Conservation (phyloP, 768 basidiomycete species). For the Pleurotus platypus region DNA sequence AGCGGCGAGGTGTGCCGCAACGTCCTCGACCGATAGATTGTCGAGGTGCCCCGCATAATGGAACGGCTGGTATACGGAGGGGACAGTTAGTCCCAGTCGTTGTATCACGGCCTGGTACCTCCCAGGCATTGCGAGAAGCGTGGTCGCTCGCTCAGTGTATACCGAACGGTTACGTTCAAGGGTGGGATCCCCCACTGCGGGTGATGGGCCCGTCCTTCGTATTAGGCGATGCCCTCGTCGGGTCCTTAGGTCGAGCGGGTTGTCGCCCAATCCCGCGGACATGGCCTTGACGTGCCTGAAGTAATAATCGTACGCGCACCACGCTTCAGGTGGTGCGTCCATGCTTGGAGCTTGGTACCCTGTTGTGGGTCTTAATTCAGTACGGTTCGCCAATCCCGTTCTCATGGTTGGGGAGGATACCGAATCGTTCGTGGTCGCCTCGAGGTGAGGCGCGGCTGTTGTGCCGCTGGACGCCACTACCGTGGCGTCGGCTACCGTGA, state of each 20-base stretch:
- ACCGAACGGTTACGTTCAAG: not conserved
- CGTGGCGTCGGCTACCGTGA: too few relatives aligned
- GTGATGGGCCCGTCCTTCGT: not conserved
- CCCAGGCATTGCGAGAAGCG: not conserved
- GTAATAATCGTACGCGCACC: not conserved
- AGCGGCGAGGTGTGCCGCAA: not conserved
- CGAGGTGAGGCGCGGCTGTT: too few relatives aligned
- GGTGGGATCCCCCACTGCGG: not conserved
- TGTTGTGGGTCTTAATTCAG: too few relatives aligned
- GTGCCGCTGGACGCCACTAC: too few relatives aligned
- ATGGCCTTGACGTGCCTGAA: not conserved
- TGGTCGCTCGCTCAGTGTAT: not conserved
- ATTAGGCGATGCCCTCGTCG: not conserved
- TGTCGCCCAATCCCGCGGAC: not conserved
- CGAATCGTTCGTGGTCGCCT: too few relatives aligned
- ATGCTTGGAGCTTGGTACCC: not conserved
- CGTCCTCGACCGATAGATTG: slow-evolving; percentile 6
- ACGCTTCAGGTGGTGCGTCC: not conserved
- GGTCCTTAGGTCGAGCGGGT: not conserved
- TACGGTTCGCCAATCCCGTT: too few relatives aligned
- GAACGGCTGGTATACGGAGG: not conserved
- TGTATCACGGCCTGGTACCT: not conserved
- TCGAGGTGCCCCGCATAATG: not conserved
- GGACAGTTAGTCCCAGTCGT: not conserved
- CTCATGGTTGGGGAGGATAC: too few relatives aligned